Evolutionary conservation across 768 basidiomycete species (phyloP).

Genomic region (Suillus ampliporus): DNA sequence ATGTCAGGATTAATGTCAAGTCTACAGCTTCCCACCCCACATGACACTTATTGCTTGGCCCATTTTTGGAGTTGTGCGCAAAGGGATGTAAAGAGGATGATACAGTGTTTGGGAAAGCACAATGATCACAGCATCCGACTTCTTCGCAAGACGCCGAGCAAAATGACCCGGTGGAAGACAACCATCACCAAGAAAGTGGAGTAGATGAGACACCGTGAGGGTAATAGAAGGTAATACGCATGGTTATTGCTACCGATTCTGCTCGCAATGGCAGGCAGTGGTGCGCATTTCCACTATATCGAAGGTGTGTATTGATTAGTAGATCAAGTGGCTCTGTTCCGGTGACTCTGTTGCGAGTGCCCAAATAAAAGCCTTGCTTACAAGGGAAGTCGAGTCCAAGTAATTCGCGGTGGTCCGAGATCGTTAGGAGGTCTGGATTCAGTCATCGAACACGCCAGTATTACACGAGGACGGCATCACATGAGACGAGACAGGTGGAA

Average conservation of each 20-base stretch:
- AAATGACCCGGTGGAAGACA: not conserved
- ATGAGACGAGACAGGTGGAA: conserved; percentile 3
- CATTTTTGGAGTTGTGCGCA: not conserved
- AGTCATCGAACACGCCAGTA: not conserved
- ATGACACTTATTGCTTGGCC: too few species aligned
- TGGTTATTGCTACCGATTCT: not conserved
- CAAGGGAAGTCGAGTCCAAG: not conserved
- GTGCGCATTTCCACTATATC: not conserved
- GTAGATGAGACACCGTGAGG: not conserved
- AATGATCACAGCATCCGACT: not conserved
- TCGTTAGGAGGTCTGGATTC: not conserved
- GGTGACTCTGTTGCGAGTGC: not conserved
- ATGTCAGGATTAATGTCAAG: conserved; percentile 1
- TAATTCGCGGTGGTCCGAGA: not conserved
- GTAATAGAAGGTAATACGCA: not conserved
- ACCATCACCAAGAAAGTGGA: conserved; percentile 2
- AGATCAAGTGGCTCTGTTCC: not conserved
- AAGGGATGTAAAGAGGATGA: not conserved
- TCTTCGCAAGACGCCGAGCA: conserved; percentile 4
- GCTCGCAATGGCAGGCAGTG: not conserved
- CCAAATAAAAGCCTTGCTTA: not conserved
- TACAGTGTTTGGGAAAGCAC: not conserved
- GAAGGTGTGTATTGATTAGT: not conserved
- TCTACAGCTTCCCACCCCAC: too few species aligned
- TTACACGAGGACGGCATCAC: conserved; percentile 3